These are phyloP conservation scores for Cinnamomum chago DNA, from an alignment of 164 flowering plant species.

Conservation along the genomic window DNA sequence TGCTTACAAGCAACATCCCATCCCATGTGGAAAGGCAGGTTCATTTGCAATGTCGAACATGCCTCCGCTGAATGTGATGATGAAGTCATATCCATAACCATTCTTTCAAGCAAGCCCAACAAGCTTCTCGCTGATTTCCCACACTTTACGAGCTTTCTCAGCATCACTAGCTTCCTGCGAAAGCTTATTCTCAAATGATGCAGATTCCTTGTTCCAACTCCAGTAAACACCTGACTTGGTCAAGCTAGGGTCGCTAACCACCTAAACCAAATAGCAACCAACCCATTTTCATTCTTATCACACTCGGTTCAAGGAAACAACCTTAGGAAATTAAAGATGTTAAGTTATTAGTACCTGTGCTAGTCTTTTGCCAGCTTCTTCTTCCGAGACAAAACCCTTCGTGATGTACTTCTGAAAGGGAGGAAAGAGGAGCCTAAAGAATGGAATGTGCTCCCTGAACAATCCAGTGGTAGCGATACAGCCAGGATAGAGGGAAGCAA, in stretches of 20 bases:
- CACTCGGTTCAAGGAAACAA: not conserved
- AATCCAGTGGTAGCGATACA: conserved; percentile 95
- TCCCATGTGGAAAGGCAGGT: not conserved
- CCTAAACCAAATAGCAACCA: conserved; percentile 33
- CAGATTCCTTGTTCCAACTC: conserved; percentile 97
- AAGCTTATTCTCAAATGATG: conserved; percentile 91
- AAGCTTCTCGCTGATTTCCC: conserved; percentile 96
- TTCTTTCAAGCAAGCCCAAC: conserved; percentile 73
- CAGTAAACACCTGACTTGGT: conserved; percentile 98
- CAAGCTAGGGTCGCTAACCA: conserved; percentile 88
- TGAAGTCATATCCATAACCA: not conserved
- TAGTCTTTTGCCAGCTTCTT: conserved; percentile 83
- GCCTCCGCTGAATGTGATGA: not conserved
- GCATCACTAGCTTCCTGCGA: conserved; percentile 90
- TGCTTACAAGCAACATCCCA: not conserved
- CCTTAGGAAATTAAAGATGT: not conserved
- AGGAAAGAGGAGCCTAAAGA: conserved; percentile 91
- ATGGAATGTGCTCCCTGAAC: conserved; percentile 87
- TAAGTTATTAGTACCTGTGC: conserved; percentile 56
- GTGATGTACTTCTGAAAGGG: conserved; percentile 99
- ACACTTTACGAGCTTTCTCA: conserved; percentile 86
- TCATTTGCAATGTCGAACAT: not conserved
- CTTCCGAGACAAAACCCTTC: conserved; percentile 90
- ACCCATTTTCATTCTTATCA: not conserved
- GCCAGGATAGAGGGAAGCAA: conserved; percentile 96